Base-by-base conservation (phyloP, 106 monocot species). In the Chionographis japonica region DNA sequence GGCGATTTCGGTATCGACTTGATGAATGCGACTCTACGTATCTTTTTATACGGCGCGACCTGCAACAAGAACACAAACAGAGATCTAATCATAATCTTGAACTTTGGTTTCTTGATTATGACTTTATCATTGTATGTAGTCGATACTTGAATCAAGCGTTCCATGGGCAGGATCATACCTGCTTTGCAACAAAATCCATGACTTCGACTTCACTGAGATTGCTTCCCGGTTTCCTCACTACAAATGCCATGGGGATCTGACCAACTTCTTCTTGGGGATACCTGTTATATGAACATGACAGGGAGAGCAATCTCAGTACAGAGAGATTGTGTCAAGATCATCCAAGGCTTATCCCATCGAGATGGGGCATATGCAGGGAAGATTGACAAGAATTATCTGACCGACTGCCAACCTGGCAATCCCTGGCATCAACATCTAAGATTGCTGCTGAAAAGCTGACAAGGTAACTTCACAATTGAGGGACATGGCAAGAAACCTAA, bases 261-360 rank as follows among this genome's bases (percentile, higher is more conserved):
- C 90, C 90, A 8, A 61, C 90, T 70, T 86, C 80, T 61, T 90
- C 83, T 59, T 90, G 60, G 12, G 90, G 86, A 67, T 74, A 80
- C 61, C 90, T 90, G 50, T 3, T 15, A 41, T 50, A 10, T 1
- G 5, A 46, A 46, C 46, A 46, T 46, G 46, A 6, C 9, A 46
- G 0, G 46, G 9, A 46, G 27, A 27, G 27, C 27, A 27, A 27
- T 27, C 27, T 27, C 27, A 27, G 27, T 27, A 27, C 1, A 27
- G 27, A 27, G 27, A 27, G 27, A 27, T 27, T 27, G 1, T 27
- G 1, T 27, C 27, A 27, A 27, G 27, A 27, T 27, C 27, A 27
- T 27, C 27, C 27, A 27, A 27, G 27, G 27, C 27, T 27, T 27
- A 27, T 27, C 27, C 27, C 27, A 27, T 27, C 27, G 27, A 27